Conservation (phyloP, 306 rosid species). For the Begonia fuchsioides region DNA sequence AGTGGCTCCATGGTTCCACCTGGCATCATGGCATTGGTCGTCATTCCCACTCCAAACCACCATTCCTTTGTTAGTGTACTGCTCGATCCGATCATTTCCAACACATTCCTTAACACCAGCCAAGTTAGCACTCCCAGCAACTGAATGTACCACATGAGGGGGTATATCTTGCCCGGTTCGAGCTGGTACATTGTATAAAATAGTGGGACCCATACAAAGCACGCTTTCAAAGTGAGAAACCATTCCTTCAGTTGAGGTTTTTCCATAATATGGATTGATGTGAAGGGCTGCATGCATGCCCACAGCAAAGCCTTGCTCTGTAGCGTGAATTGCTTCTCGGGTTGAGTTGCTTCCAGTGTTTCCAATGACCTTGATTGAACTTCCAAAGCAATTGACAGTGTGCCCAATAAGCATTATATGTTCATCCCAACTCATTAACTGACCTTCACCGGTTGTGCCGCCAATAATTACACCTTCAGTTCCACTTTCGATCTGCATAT, state of each 20-base stretch:
- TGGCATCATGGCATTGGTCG: conserved; percentile 78
- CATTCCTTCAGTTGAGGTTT: conserved; percentile 74
- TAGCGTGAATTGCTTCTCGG: conserved; percentile 88
- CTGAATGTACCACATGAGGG: conserved; percentile 36
- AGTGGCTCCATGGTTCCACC: conserved; percentile 85
- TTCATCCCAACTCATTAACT: conserved; percentile 96
- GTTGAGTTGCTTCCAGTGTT: conserved; percentile 93
- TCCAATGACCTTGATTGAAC: conserved; percentile 77
- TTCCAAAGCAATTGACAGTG: conserved; percentile 79
- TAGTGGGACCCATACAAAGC: conserved; percentile 82
- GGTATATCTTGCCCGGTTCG: conserved; percentile 97
- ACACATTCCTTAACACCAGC: conserved; percentile 95
- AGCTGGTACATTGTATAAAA: conserved; percentile 82
- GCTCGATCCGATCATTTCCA: conserved; percentile 56
- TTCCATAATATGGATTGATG: conserved; percentile 89
- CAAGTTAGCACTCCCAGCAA: conserved; percentile 43
- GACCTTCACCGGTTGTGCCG: conserved; percentile 94
- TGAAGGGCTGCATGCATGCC: conserved; percentile 99
- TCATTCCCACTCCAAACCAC: conserved; percentile 95
- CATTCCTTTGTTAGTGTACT: conserved; percentile 42
- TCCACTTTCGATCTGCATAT: conserved; percentile 57
- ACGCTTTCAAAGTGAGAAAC: conserved; percentile 61
- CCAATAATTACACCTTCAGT: conserved; percentile 81
- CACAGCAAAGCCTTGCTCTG: conserved; percentile 94
- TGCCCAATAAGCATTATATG: conserved; percentile 94